Base-by-base conservation (phyloP, 495 filamentous ascomycete genomes). In the Aspergillus diversus region DNA sequence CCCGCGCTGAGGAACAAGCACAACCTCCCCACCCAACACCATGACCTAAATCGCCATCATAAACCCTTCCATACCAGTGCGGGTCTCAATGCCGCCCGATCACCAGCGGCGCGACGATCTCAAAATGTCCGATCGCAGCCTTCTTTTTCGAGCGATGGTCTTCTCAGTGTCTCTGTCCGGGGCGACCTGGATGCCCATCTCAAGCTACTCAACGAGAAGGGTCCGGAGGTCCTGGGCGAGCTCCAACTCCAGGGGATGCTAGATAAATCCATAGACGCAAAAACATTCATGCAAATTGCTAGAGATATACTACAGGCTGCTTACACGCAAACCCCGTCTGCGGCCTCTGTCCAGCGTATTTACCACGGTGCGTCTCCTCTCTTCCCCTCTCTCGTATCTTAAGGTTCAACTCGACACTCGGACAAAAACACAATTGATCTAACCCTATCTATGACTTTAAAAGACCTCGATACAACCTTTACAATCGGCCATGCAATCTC, bases 401-500 rank as follows among this genome's bases (percentile, higher is more conserved):
- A 39, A 13, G 21, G 1, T 27, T 27, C 1, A 27, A 27, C 21
- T 27, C 21, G 21, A 27, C 21, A 2, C 21, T 55, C 4, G 8
- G 4, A 21, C 15, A 50, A 50, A 16, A 16, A 21, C 5, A 50
- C 21, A 16, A 43, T 43, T 39, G n/a, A 43, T 43, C 39, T 43
- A 43, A 43, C n/a, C 4, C 39, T 11, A 11, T 4, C 39, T 43
- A 15, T 39, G 13, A 8, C 39, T 11, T 13, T 43, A 43, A 43
- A 6, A 76, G 74, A 75, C 62, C 66, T 68, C 52, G 64, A 77
- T 42, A 57, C 70, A 21, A 47, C 75, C 39, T 74, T 60, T 51
- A 62, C 69, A 50, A 73, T 77, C 49, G 68, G 71, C 8, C 53
- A 62, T 12, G 27, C 60, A 50, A 39, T 70, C 32, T 35, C 33